Evolutionary conservation across 179 eudicot species (phyloP).

Genomic region (Dionaea muscipula): DNA sequence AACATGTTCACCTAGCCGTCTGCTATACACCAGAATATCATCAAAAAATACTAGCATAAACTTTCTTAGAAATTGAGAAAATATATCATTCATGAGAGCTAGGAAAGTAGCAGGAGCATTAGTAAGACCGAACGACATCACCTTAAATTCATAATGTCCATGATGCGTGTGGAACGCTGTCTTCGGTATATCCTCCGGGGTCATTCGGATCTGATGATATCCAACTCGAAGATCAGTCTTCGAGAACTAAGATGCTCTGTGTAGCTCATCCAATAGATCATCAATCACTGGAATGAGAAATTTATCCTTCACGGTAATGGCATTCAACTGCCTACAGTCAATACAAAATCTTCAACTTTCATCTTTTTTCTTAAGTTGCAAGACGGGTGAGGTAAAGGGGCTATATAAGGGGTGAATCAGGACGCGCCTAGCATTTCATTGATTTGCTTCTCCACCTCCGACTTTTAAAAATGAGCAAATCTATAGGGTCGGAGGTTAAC

Average conservation of each 20-base stretch:
- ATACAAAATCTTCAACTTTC: neutral
- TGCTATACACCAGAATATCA: neutral
- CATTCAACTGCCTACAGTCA: no score
- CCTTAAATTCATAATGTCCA: no score
- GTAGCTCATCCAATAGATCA: neutral
- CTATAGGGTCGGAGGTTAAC: neutral
- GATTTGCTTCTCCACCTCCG: neutral
- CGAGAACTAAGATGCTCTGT: neutral
- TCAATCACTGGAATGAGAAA: neutral
- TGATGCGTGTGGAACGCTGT: no score
- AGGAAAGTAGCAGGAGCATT: neutral
- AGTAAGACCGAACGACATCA: neutral
- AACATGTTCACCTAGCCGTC: neutral
- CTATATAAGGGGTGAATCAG: neutral
- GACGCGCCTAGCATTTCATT: neutral
- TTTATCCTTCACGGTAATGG: no score
- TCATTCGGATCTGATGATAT: no score
- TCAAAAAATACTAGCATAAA: no score
- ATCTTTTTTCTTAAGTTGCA: neutral
- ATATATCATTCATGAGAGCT: no score
- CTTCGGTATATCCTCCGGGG: no score
- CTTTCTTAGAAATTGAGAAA: neutral
- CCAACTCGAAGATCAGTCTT: neutral
- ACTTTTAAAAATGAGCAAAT: neutral
- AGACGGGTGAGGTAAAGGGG: neutral